Percentiles rank a stretch among this genome's conserved stretches.
These are phyloP conservation scores for Thermothielavioides terrestris DNA, from an alignment of 495 filamentous ascomycete genomes.

Conservation along the genomic window DNA sequence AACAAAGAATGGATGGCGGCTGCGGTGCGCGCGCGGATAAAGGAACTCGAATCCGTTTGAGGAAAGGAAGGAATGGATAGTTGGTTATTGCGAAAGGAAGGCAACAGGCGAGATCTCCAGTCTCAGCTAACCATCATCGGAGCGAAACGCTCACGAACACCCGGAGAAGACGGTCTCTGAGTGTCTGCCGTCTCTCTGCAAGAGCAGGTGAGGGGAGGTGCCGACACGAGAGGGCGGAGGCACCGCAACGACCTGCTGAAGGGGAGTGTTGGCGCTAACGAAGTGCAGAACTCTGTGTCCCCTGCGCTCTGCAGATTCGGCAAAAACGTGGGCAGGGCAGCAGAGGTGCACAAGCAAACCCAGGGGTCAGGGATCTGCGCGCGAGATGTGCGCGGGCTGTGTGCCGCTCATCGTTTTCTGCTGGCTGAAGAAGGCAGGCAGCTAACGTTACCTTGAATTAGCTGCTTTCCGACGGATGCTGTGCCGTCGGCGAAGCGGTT, in stretches of 20 bases:
- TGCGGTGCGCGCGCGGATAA: not conserved
- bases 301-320: not conserved
- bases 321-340: not conserved
- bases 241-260: not conserved
- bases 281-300: not conserved
- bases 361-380: constrained; percentile 9
- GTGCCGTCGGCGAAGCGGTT: constrained; percentile 5
- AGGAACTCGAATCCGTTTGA: not conserved
- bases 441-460: too few species aligned
- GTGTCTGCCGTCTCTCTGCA: not conserved
- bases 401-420: constrained; percentile 2
- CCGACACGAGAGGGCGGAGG: not conserved
- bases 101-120: not conserved
- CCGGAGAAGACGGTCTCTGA: not conserved
- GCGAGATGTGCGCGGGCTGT: not conserved
- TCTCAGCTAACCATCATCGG: not conserved
- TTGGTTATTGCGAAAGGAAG: not conserved
- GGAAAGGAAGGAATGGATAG: constrained; percentile 7
- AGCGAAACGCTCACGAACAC: not conserved
- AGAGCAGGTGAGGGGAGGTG: not conserved
- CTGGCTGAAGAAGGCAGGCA: not conserved
- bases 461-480: too few species aligned
- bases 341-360: constrained; percentile 1
- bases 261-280: not conserved
- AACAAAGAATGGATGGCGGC: constrained; percentile 1